Evolutionary conservation across 345 rosid genomes (phyloP).

Genomic region (Aquilaria sinensis): DNA sequence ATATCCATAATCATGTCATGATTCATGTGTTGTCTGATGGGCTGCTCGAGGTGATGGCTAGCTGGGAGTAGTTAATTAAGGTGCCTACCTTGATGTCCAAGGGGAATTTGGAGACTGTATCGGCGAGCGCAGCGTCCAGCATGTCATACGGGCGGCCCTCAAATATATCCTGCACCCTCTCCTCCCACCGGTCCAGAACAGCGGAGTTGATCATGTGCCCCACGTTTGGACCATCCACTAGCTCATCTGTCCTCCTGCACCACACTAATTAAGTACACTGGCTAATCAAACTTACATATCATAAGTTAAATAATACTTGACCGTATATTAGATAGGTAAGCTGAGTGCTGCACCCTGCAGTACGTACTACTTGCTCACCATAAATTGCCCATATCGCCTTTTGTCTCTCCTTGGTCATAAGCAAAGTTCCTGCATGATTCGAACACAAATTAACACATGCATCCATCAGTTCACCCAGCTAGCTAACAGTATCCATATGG

Average conservation of each 20-base stretch:
- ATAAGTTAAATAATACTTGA: too few species aligned
- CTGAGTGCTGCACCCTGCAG: too few species aligned
- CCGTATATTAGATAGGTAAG: too few species aligned
- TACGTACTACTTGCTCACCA: constrained; percentile 24
- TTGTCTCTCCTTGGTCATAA: constrained; percentile 57
- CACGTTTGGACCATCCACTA: constrained; percentile 56
- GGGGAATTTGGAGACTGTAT: constrained; percentile 43
- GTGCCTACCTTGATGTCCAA: constrained; percentile 41
- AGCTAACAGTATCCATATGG: too few species aligned
- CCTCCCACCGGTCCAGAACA: constrained; percentile 54
- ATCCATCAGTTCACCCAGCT: too few species aligned
- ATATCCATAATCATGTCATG: too few species aligned
- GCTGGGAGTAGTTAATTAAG: not conserved
- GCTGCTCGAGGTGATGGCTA: too few species aligned
- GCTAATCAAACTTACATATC: not conserved
- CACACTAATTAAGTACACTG: constrained; percentile 29
- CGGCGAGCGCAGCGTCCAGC: constrained; percentile 54
- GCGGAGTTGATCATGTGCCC: constrained; percentile 22
- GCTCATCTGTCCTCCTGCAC: constrained; percentile 61
- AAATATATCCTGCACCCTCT: constrained; percentile 49
- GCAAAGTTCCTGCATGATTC: constrained; percentile 42
- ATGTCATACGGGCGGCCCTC: constrained; percentile 48
- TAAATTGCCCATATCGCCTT: constrained; percentile 69
- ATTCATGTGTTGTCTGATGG: too few species aligned
- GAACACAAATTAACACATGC: not conserved